Base-by-base conservation (phyloP, 345 rosid species). In the Salix dunnii region DNA sequence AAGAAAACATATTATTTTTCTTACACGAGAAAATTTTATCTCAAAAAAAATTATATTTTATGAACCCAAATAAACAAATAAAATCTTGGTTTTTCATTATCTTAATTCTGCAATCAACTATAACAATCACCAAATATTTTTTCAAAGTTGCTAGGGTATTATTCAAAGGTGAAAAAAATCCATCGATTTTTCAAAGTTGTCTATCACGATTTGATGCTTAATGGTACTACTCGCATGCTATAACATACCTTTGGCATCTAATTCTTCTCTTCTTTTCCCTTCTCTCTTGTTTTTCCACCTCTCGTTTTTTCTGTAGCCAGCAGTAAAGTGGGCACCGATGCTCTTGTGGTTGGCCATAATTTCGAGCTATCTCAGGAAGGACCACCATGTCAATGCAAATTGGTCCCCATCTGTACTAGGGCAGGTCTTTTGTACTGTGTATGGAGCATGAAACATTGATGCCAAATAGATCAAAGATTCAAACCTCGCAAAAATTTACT, bases 251-350 rank as follows among this genome's bases (percentile, higher is more conserved):
- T 64, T 73, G 6, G 86, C 74, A 80, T 83, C 85, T 58, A 73
- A 80, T 80, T 83, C 86, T 61, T 36, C 61, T 25, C n/a, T 25
- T 5, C 25, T 51, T 35, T 43, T 5, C 28, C 43, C 63, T 23
- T n/a, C 28, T 35, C 27, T 33, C 21, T 27, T 21, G 64, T n/a
- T 16, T 16, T 68, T 49, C 55, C 60, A 16, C 73, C 35, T 36
- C 12, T 9, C 63, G 23, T 67, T 49, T 35, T 71, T 38, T 30
- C 70, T 43, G 73, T 68, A 23, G 77, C 84, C 86, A 81, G 76
- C 85, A 79, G 73, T 74, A 30, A 63, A 81, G 86, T 83, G 88
- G 86, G 63, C 78, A 75, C 72, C 74, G 42, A 68, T 27, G 51
- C 68, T 74, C 69, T 62, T 46, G 27, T 40, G 67, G 71, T 8